These are phyloP conservation scores for Obelidium mucronatum DNA, from an alignment of 192 early-diverging fungal species.

Conservation along the genomic window DNA sequence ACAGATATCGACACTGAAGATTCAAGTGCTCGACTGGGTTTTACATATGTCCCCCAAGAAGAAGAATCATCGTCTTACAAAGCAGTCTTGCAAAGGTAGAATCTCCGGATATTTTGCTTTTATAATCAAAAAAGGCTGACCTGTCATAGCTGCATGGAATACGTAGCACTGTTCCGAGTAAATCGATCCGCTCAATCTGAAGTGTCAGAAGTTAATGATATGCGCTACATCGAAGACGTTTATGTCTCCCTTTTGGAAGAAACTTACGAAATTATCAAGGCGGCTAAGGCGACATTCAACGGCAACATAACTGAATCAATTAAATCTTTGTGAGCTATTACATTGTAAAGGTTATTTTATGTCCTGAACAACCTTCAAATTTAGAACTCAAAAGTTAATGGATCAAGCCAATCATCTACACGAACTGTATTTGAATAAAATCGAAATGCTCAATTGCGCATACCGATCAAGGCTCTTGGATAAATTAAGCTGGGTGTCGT, in stretches of 20 bases:
- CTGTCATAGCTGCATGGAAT: slow-evolving; percentile 36
- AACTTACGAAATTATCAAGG: slow-evolving; percentile 29
- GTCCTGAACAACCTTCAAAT: too few relatives aligned
- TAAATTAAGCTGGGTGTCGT: slow-evolving; percentile 5
- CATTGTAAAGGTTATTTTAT: too few relatives aligned
- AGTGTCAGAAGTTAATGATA: background rate
- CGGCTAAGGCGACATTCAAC: slow-evolving; percentile 13
- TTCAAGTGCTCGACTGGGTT: background rate
- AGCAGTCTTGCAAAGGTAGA: background rate
- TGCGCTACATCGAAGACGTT: slow-evolving; percentile 25
- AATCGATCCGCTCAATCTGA: slow-evolving; percentile 35
- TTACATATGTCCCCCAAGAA: background rate
- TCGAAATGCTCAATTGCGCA: slow-evolving; percentile 15
- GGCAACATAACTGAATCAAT: slow-evolving; percentile 25
- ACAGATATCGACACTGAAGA: background rate
- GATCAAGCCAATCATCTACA: background rate
- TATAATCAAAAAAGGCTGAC: too few relatives aligned
- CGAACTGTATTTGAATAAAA: background rate
- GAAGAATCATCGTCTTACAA: background rate
- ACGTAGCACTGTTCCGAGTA: slow-evolving; percentile 37
- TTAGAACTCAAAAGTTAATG: slow-evolving; percentile 1
- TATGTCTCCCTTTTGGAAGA: slow-evolving; percentile 26
- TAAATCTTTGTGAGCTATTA: background rate
- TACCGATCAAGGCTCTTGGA: slow-evolving; percentile 19
- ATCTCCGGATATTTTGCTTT: too few relatives aligned